Evolutionary conservation across 208 protist species (phyloP).

Genomic region (Wallacemonas sp.): DNA sequence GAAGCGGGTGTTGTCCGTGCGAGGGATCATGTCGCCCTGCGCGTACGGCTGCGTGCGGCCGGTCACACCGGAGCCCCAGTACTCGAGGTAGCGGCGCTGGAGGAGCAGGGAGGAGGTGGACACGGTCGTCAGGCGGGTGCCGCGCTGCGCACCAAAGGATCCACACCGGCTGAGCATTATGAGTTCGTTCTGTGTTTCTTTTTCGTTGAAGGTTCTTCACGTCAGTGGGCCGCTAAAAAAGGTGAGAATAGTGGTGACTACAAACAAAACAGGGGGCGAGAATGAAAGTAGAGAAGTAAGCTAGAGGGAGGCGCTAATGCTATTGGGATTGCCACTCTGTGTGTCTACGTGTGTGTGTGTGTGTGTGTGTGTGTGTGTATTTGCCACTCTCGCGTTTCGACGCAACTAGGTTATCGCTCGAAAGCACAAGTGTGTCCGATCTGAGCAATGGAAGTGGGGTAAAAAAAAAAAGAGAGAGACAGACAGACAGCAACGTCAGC

Average conservation of each 20-base stretch:
- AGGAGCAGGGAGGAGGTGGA: slow-evolving; percentile 30
- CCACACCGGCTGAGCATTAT: slow-evolving; percentile 26
- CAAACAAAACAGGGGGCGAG: too few species aligned
- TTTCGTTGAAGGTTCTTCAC: too few species aligned
- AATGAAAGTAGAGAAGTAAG: too few species aligned
- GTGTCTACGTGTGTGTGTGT: too few species aligned
- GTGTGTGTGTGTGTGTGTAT: too few species aligned
- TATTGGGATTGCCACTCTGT: too few species aligned
- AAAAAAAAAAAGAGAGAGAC: slow-evolving; percentile 8
- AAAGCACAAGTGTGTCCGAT: neutral
- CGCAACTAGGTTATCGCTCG: neutral
- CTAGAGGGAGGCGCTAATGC: too few species aligned
- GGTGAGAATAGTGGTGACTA: too few species aligned
- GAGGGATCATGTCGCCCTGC: slow-evolving; percentile 81
- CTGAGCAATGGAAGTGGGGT: slow-evolving; percentile 4
- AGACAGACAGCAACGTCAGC: slow-evolving; percentile 1
- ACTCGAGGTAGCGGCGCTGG: slow-evolving; percentile 73
- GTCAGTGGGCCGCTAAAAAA: too few species aligned
- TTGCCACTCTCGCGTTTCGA: neutral
- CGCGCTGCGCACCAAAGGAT: neutral
- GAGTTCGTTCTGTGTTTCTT: too few species aligned
- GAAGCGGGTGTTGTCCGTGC: slow-evolving; percentile 69
- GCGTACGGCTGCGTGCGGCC: slow-evolving; percentile 85
- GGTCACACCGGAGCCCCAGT: slow-evolving; percentile 78
- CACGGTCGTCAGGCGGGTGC: neutral